Base-by-base conservation (phyloP, 2,329 filamentous ascomycete species). In the Calonectria naviculata region DNA sequence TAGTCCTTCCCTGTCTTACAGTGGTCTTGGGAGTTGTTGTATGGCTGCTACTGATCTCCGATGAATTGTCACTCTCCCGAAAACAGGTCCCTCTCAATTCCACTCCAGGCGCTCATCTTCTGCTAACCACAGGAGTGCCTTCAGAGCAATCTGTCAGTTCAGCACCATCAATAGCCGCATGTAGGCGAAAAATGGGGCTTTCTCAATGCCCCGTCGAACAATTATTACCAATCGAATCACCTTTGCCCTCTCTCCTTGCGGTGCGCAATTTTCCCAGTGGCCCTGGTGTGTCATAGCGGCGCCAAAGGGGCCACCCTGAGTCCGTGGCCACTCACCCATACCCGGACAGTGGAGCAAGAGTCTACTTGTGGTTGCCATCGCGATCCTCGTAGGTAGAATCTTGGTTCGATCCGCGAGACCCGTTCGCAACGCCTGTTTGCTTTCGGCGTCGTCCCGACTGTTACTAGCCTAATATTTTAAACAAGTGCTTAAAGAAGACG, bases 151-250 rank as follows among this genome's bases (percentile, higher is more conserved):
- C 49, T 13, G 12, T 24, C 46, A 46, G 17, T 26, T 38, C 24
- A 71, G 70, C 65, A 52, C 70, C 66, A 70, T 60, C 61, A 68
- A 74, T 71, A 75, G 41, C 73, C 73, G 72, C 67, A 58, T 67
- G 26, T 70, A 74, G 68, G 64, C 67, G 71, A 75, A 34, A 46
- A 24, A 75, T 64, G 70, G 70, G 42, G 62, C 71, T 68, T 56
- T 61, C 24, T 54, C 38, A 70, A 70, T 58, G 56, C 46, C 65
- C 54, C 47, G 75, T 72, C 71, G 68, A 74, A 72, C 71, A 75
- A 74, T 69, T 71, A 75, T 75, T 73, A 72, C 71, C 72, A 77
- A 75, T 65, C 62, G 68, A 71, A 70, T 73, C 71, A 41, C 15
- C 54, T 49, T 71, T 46, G 31, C 58, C 60, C 60, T 67, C 47